Percentiles rank a stretch among this genome's conserved stretches.
Conservation (phyloP, 208 protist genomes). For the Novymonas esmeraldas region DNA sequence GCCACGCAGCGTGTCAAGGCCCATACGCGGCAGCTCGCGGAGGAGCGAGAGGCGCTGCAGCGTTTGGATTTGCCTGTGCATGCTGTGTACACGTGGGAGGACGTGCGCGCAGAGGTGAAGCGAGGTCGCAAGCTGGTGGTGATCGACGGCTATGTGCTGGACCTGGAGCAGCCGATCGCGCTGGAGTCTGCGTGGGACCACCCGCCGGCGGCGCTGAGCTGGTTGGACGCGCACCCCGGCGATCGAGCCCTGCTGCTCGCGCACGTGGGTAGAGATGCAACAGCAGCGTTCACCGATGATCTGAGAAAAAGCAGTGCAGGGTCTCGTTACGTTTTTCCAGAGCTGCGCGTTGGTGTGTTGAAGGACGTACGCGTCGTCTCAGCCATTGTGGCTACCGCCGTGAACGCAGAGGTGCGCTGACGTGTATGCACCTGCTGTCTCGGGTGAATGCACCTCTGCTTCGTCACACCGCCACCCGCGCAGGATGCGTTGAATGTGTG, state of each 20-base stretch:
- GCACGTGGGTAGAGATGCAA: constrained; percentile 75
- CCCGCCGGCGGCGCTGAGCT: constrained; percentile 51
- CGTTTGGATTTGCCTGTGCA: constrained; percentile 33
- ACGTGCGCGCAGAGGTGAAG: constrained; percentile 46
- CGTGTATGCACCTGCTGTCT: too few species aligned
- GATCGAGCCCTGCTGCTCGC: constrained; percentile 57
- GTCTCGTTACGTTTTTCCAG: constrained; percentile 53
- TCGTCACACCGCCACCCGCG: too few species aligned
- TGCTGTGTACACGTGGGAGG: constrained; percentile 46
- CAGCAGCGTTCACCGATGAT: constrained; percentile 56
- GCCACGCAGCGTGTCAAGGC: constrained; percentile 33
- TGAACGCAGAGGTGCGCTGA: not conserved
- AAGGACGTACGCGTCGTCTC: not conserved
- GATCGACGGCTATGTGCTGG: constrained; percentile 60
- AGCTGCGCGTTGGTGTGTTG: constrained; percentile 50
- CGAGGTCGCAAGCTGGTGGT: constrained; percentile 57
- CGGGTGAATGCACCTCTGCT: too few species aligned
- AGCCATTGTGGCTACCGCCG: not conserved
- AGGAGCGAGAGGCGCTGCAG: constrained; percentile 31
- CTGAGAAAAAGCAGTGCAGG: constrained; percentile 62
- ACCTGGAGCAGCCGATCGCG: constrained; percentile 48
- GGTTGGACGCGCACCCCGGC: constrained; percentile 66
- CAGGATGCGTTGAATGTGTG: too few species aligned
- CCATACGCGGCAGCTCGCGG: constrained; percentile 30
- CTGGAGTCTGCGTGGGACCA: constrained; percentile 51